Base-by-base conservation (phyloP, 2,329 filamentous ascomycete genomes). In the Fusarium chuoi region DNA sequence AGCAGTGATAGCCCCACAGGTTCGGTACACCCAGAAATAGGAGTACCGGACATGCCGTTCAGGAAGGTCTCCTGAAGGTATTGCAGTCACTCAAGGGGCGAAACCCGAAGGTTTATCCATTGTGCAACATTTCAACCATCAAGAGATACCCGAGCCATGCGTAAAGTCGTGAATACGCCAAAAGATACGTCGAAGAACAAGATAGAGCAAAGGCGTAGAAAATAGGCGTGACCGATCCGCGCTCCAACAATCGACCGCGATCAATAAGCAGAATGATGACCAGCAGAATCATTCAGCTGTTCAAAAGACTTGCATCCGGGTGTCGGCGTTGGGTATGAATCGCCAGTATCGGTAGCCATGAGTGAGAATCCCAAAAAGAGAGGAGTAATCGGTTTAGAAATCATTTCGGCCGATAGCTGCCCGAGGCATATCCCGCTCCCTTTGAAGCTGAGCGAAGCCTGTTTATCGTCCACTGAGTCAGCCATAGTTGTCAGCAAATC, bases 401-500 rank as follows among this genome's bases (percentile, higher is more conserved):
- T 79, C 74, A 78, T 77, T 78, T 82, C 77, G 81, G 80, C 75
- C 81, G 81, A 76, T 82, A 81, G 77, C 74, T 81, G 80, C 81
- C 81, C 77, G 82, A 82, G 82, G 81, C 81, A 78, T 83, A 78
- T 81, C 80, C 86, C 86, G 85, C 88, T 87, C 90, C 90, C 86
- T 92, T 93, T 81, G 92, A 92, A 89, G 91, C 90, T 88, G 92
- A 94, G 89, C 92, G 92, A 88, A 94, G 92, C 91, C 92, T 94
- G 90, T 91, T 92, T 82, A 92, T 89, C 91, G 91, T 89, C 91
- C 89, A 93, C 92, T 94, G 91, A 91, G 92, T 94, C 92, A 94
- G 92, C 92, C 74, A 90, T 90, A 79, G 89, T 89, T 90, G 89
- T 91, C 90, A 92, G 90, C 89, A 89, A 84, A 87, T 74, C 88